A percentile compares a stretch with the other conserved stretches of the same genome.
Conservation (phyloP, 2,329 filamentous ascomycete genomes). For the Monosporascus ibericus region DNA sequence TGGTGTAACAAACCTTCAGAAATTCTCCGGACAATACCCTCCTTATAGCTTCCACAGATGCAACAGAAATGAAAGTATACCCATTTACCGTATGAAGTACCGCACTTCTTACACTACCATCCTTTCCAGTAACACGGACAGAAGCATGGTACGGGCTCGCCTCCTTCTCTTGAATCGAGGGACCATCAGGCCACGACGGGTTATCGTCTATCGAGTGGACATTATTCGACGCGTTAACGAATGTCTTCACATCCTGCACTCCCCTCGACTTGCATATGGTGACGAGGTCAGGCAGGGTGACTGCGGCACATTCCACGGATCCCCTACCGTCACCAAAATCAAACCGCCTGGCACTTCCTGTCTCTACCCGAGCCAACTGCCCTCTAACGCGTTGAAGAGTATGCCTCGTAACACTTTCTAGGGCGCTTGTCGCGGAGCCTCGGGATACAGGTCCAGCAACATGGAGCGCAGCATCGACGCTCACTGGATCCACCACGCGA, state of each 20-base stretch:
- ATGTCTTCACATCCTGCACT: conserved; percentile 11
- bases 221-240: conserved; percentile 2
- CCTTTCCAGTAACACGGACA: conserved; percentile 4
- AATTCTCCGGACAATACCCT: conserved; percentile 8
- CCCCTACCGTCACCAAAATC: conserved; percentile 17
- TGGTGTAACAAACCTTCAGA: conserved; percentile 11
- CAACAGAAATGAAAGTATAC: conserved; percentile 14
- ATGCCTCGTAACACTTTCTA: neutral
- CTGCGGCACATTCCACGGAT: conserved; percentile 8
- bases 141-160: conserved; percentile 14
- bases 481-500: neutral
- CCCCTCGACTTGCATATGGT: conserved; percentile 12
- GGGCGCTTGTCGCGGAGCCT: conserved; percentile 11
- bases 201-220: conserved; percentile 4
- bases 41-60: conserved; percentile 10
- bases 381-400: conserved; percentile 1
- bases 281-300: conserved; percentile 16
- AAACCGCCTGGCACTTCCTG: conserved; percentile 2
- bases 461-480: conserved; percentile 13
- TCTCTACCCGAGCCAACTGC: neutral
- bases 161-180: conserved; percentile 8
- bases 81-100: conserved; percentile 16
- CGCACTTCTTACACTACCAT: conserved; percentile 3
- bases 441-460: conserved; percentile 13
- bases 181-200: conserved; percentile 9